phyloP scores from a whole-genome alignment of 176 grass and related monocot species.

The Eleusine indica region DNA sequence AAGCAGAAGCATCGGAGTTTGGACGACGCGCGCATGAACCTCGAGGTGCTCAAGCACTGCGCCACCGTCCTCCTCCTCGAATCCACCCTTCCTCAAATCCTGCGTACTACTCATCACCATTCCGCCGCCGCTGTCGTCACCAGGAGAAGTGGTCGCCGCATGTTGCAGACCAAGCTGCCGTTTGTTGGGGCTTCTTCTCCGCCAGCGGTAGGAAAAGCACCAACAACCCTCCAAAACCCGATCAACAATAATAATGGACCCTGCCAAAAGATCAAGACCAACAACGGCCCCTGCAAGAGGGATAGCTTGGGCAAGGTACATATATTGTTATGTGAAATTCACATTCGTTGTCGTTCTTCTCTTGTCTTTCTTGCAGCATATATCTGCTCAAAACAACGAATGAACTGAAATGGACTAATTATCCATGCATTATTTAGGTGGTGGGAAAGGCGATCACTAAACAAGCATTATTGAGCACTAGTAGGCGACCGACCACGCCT shows the following conservation, averaged over 20 bases:
- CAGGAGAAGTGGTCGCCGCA: slow-evolving; percentile 47
- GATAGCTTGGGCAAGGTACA: slow-evolving; percentile 51
- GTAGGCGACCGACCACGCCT: background rate
- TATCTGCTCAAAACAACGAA: background rate
- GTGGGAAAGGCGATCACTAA: slow-evolving; percentile 1
- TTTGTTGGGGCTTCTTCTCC: background rate
- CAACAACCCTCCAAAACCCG: background rate
- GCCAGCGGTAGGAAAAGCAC: background rate
- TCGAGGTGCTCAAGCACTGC: slow-evolving; percentile 97
- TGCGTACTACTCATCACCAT: background rate
- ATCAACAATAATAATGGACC: no score
- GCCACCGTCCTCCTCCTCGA: slow-evolving; percentile 84
- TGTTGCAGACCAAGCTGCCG: slow-evolving; percentile 25
- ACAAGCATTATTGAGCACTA: background rate
- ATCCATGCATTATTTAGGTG: background rate
- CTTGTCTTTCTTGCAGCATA: no score
- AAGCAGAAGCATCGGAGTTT: slow-evolving; percentile 80
- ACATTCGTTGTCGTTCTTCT: no score
- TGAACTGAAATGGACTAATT: background rate
- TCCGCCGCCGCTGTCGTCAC: slow-evolving; percentile 13
- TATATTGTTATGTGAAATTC: background rate
- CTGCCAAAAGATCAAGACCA: background rate
- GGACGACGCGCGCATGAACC: slow-evolving; percentile 80
- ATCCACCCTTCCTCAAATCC: slow-evolving; percentile 64
- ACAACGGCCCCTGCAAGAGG: slow-evolving; percentile 46